Conservation (phyloP, 1,284 basidiomycete genomes). For the Polyporus tsugae region DNA sequence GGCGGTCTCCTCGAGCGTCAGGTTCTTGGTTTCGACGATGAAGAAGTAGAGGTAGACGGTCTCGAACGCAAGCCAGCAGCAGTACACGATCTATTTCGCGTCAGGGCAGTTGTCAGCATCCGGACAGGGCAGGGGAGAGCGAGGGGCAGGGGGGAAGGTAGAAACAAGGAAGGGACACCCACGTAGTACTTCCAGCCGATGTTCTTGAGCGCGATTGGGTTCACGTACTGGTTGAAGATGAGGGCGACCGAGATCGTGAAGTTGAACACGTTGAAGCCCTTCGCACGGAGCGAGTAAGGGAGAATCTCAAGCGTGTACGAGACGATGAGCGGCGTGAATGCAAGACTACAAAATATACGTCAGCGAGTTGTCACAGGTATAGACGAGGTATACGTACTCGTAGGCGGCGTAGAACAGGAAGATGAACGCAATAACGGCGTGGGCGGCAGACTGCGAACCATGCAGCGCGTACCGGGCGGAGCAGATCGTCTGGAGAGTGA, state of each 20-base stretch:
- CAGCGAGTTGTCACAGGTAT: neutral
- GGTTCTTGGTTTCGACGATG: slow-evolving; percentile 77
- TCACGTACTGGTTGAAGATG: slow-evolving; percentile 85
- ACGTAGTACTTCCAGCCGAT: slow-evolving; percentile 63
- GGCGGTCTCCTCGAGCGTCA: slow-evolving; percentile 78
- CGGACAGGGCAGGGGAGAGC: neutral
- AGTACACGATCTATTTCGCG: slow-evolving; percentile 62
- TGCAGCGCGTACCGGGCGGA: slow-evolving; percentile 67
- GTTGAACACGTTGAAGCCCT: slow-evolving; percentile 80
- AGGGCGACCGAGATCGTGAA: slow-evolving; percentile 71
- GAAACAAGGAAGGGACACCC: slow-evolving; percentile 20
- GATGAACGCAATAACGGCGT: slow-evolving; percentile 80
- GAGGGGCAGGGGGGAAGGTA: neutral
- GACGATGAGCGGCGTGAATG: slow-evolving; percentile 78
- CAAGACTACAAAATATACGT: slow-evolving; percentile 52
- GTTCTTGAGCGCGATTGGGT: slow-evolving; percentile 70
- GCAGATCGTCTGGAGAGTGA: slow-evolving; percentile 75
- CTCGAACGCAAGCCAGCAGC: slow-evolving; percentile 73
- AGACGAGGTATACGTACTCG: slow-evolving; percentile 52
- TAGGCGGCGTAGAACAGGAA: slow-evolving; percentile 79
- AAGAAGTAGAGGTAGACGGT: slow-evolving; percentile 69
- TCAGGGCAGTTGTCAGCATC: neutral
- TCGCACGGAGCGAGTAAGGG: slow-evolving; percentile 76
- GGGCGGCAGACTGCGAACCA: slow-evolving; percentile 54
- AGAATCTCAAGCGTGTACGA: slow-evolving; percentile 81